phyloP scores from a whole-genome alignment of 1,139 yeast genomes.

The Chernovozyma sophiae-reginae region DNA sequence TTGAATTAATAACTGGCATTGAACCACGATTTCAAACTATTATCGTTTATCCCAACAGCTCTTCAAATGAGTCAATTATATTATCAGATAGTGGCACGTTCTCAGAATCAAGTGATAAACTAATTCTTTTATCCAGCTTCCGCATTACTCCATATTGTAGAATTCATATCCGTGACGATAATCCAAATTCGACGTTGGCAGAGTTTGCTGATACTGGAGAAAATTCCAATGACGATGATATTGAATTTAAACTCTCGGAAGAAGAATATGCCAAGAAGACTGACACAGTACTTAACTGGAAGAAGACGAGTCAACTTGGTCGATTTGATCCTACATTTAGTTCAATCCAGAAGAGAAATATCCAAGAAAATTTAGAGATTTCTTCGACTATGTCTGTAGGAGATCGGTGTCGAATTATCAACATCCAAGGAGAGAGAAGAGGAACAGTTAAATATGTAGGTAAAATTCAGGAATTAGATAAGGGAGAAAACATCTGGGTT shows the following conservation, averaged over 20 bases:
- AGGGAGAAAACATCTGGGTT: conserved; percentile 41
- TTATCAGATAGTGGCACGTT: conserved; percentile 18
- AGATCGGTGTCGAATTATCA: conserved; percentile 38
- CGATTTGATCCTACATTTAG: conserved; percentile 58
- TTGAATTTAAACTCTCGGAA: conserved; percentile 54
- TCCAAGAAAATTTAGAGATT: conserved; percentile 16
- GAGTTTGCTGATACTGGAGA: conserved; percentile 35
- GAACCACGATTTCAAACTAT: conserved; percentile 57
- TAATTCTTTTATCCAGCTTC: conserved; percentile 16
- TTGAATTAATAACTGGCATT: conserved; percentile 79
- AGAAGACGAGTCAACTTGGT: conserved; percentile 61
- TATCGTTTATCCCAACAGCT: conserved; percentile 41
- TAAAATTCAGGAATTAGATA: conserved; percentile 53
- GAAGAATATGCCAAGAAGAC: conserved; percentile 60
- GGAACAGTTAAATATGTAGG: conserved; percentile 74
- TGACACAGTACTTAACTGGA: conserved; percentile 75
- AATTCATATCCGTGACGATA: conserved; percentile 51
- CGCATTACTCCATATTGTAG: conserved; percentile 36
- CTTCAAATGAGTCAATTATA: conserved; percentile 30
- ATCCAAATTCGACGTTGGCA: conserved; percentile 46
- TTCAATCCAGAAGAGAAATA: conserved; percentile 16
- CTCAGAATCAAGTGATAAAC: conserved; percentile 8
- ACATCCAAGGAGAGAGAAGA: conserved; percentile 51
- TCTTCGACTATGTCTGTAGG: conserved; percentile 26
- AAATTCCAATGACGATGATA: conserved; percentile 28